Evolutionary conservation across 106 monocot genomes (phyloP), one percentile per base, ranked within the genome.

Genomic region (Dendrobium chrysotoxum): DNA sequence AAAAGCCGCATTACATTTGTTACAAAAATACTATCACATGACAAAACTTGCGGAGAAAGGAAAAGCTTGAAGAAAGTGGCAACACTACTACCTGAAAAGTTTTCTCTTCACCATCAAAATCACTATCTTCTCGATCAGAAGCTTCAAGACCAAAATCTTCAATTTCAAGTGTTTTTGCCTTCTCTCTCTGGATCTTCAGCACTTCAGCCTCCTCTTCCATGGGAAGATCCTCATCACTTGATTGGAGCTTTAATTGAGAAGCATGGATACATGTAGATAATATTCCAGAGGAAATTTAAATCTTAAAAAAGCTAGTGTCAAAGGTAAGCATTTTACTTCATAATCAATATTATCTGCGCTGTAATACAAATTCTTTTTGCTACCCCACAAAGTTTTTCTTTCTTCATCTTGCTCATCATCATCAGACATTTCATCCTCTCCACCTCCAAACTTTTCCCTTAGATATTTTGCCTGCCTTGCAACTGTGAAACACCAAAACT

Each of bases 221-320:
- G 25, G 72, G 89, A 6, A 89, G 80, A 7, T 96, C 96, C 76
- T 92, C 96, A 79, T 95, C 94, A 88, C 94, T 92, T 86, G 92
- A 92, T 82, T 87, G 86, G 57, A 86, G 77, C 95, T 91, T 77
- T 35, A 53, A 66, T 66, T 81, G 76, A 70, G 41, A 83, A 75
- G 44, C 57, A 76, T 64, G 16, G 39, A 39, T 65, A 26, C 68
- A 66, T 57, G 10, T 45, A 28, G 46, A 76, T 65, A 65, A 47
- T 58, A 79, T 46, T 61, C 46, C 42, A 44, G 26, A 30, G 21
- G 9, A 28, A 28, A 78, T 39, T 50, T 41, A 11, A 55, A 54
- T 72, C 40, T 53, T 41, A 76, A 57, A 71, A 40, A 77, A 23
- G 38, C 21, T 70, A 75, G 28, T 46, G 15, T 38, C 30, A 77